Percentiles rank a stretch among this genome's conserved stretches.
These are phyloP conservation scores for Funneliformis geosporum DNA, from an alignment of 192 early-diverging fungal species.

Conservation along the genomic window DNA sequence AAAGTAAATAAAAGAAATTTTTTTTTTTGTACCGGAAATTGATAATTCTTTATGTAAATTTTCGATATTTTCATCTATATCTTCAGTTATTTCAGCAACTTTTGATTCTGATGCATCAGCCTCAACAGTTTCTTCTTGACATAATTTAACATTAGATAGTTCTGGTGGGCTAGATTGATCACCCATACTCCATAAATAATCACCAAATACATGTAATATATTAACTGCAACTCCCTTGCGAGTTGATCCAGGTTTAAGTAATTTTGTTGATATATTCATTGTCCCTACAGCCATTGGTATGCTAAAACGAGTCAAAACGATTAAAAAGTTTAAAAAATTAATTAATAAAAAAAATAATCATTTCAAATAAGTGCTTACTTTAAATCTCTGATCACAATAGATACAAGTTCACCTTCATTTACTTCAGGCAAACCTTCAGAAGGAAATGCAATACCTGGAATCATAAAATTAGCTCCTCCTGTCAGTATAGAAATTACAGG, in stretches of 20 bases:
- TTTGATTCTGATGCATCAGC: conserved; percentile 36
- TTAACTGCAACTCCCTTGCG: conserved; percentile 81
- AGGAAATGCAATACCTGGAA: conserved; percentile 65
- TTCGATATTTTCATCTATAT: not conserved
- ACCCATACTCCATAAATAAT: conserved; percentile 80
- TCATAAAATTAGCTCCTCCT: conserved; percentile 84
- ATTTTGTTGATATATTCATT: conserved; percentile 57
- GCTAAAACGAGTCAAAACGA: not conserved
- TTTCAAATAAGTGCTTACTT: conserved; percentile 36
- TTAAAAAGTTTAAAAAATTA: not conserved
- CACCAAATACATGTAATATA: conserved; percentile 73
- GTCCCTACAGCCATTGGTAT: conserved; percentile 70
- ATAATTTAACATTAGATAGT: conserved; percentile 26
- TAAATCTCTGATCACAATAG: conserved; percentile 55
- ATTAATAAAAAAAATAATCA: not conserved
- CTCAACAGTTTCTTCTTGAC: conserved; percentile 31
- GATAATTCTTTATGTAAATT: conserved; percentile 1
- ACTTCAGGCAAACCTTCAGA: conserved; percentile 48
- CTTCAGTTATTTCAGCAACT: conserved; percentile 24
- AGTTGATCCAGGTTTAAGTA: conserved; percentile 24
- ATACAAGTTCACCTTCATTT: conserved; percentile 54
- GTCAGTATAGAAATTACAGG: conserved; percentile 69
- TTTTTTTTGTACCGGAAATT: conserved; percentile 3
- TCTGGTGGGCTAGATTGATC: conserved; percentile 62
- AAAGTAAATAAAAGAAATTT: not conserved